phyloP scores from a whole-genome alignment of 2,329 filamentous ascomycete species.

The Dothistroma pini region DNA sequence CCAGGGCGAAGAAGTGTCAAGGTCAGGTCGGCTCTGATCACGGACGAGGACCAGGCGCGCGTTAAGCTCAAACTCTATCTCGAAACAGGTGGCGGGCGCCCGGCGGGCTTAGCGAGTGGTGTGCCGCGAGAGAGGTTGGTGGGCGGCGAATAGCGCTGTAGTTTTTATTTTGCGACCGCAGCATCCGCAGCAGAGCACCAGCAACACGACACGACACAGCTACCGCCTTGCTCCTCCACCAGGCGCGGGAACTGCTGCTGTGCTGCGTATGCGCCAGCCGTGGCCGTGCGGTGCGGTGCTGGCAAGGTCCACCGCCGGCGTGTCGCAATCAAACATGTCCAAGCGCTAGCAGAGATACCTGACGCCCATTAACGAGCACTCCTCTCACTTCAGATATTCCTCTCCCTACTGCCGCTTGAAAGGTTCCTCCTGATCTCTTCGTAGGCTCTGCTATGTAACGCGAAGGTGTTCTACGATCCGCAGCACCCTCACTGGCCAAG shows the following conservation, averaged over 20 bases:
- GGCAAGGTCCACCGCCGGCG: slow-evolving; percentile 19
- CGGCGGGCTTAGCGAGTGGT: slow-evolving; percentile 2
- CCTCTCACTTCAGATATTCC: neutral
- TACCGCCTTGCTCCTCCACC: no score
- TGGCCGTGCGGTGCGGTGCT: slow-evolving; percentile 1
- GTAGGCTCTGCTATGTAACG: no score
- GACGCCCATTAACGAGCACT: neutral
- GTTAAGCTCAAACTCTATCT: slow-evolving; percentile 23
- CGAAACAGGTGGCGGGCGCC: slow-evolving; percentile 12
- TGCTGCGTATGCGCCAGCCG: no score
- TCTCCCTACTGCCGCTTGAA: neutral
- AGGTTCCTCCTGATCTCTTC: no score
- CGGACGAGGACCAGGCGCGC: neutral
- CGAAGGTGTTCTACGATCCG: no score
- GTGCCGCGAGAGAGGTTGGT: neutral
- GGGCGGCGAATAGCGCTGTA: neutral
- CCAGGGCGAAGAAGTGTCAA: slow-evolving; percentile 3
- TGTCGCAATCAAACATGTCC: slow-evolving; percentile 23
- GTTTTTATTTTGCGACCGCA: no score
- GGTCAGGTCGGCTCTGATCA: neutral
- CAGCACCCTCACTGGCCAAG: no score
- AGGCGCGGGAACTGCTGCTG: no score
- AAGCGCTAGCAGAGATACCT: neutral
- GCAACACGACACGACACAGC: no score
- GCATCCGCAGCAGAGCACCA: no score